A percentile compares a stretch with the other conserved stretches of the same genome.
Evolutionary conservation across 2,329 filamentous ascomycete genomes (phyloP).

Genomic region (Alternaria triticina): DNA sequence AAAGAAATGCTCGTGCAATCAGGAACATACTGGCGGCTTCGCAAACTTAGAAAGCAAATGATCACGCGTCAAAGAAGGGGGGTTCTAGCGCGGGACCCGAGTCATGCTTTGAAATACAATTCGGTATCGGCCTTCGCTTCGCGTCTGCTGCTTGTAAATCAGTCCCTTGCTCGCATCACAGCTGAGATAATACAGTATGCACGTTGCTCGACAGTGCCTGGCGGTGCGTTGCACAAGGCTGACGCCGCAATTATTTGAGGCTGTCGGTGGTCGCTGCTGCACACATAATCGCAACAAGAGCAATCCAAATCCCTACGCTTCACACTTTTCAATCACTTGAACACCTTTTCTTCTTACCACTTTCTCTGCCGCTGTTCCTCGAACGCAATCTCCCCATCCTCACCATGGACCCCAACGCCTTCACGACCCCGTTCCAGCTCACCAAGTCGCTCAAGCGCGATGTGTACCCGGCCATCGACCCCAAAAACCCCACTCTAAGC

Average conservation of each 20-base stretch:
- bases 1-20: background rate
- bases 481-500: constrained; percentile 15
- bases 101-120: background rate
- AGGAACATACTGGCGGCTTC: background rate
- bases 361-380: background rate
- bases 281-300: background rate
- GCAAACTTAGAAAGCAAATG: background rate
- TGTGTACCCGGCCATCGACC: constrained; percentile 25
- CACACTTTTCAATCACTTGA: background rate
- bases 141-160: background rate
- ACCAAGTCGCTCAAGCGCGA: constrained; percentile 24
- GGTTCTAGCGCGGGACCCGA: background rate
- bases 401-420: constrained; percentile 6
- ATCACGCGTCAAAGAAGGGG: background rate
- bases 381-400: background rate
- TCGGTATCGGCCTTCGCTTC: background rate
- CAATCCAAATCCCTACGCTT: background rate
- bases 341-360: background rate
- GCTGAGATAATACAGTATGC: background rate
- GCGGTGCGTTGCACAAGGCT: background rate
- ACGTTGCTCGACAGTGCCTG: background rate
- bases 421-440: constrained; percentile 22
- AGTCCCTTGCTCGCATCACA: background rate
- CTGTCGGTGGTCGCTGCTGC: background rate
- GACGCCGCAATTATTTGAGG: background rate